phyloP scores from a whole-genome alignment of 2,329 filamentous ascomycete genomes.

The Chalaropsis thielavioides region DNA sequence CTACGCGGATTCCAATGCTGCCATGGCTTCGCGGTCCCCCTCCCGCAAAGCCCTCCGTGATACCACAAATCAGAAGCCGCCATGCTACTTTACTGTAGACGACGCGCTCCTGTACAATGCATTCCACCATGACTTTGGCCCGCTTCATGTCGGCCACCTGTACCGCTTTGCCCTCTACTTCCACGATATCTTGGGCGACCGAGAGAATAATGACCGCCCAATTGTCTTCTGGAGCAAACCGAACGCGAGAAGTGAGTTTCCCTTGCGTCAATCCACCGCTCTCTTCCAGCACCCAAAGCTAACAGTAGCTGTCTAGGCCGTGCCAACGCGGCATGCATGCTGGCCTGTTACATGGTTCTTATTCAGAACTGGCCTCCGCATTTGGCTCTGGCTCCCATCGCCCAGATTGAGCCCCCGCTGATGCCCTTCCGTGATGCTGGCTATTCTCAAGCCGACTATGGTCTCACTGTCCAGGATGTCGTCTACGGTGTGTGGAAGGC shows the following conservation, averaged over 20 bases:
- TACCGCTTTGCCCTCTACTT: slow-evolving; percentile 94
- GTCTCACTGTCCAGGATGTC: slow-evolving; percentile 88
- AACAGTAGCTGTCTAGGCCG: slow-evolving; percentile 45
- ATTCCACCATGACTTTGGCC: slow-evolving; percentile 96
- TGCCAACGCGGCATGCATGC: slow-evolving; percentile 83
- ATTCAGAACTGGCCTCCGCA: slow-evolving; percentile 97
- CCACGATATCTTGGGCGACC: slow-evolving; percentile 84
- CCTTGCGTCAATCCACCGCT: neutral
- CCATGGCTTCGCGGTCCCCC: slow-evolving; percentile 31
- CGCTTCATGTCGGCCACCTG: slow-evolving; percentile 89
- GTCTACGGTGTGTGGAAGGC: slow-evolving; percentile 98
- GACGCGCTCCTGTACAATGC: slow-evolving; percentile 90
- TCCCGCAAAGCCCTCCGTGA: slow-evolving; percentile 33
- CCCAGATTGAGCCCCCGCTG: slow-evolving; percentile 88
- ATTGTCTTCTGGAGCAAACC: slow-evolving; percentile 95
- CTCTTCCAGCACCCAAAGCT: neutral
- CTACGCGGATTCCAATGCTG: slow-evolving; percentile 41
- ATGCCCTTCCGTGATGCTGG: slow-evolving; percentile 98
- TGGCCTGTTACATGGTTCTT: slow-evolving; percentile 97
- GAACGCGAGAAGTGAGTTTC: slow-evolving; percentile 61
- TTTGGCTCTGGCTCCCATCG: slow-evolving; percentile 84
- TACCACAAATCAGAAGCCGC: slow-evolving; percentile 31
- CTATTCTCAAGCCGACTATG: slow-evolving; percentile 96
- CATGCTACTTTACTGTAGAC: slow-evolving; percentile 92
- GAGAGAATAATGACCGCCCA: slow-evolving; percentile 74